A percentile compares a stretch with the other conserved stretches of the same genome.
Evolutionary conservation across 257 asterid genomes (phyloP).

Genomic region (Solanum okadae): DNA sequence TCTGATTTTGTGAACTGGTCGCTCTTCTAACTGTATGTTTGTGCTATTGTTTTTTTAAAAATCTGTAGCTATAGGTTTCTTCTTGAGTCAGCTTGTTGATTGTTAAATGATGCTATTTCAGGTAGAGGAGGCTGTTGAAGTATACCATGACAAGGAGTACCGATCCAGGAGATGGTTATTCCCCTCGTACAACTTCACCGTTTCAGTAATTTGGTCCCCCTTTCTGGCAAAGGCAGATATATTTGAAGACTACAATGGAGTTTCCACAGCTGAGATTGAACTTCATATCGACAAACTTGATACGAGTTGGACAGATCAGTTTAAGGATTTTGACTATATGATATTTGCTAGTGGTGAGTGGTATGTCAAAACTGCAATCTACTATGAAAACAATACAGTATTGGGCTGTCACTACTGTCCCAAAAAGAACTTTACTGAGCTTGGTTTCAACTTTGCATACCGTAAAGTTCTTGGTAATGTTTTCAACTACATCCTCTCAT

Average conservation of each 20-base stretch:
- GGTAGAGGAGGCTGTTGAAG: conserved; percentile 60
- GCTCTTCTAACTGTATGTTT: neutral
- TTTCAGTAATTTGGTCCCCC: conserved; percentile 77
- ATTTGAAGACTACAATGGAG: conserved; percentile 55
- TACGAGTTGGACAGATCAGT: conserved; percentile 48
- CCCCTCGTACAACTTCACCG: conserved; percentile 48
- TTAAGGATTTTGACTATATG: conserved; percentile 37
- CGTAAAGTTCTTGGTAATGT: conserved; percentile 43
- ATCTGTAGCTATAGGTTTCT: neutral
- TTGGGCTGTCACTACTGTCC: conserved; percentile 68
- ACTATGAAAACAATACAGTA: conserved; percentile 36
- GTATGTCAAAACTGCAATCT: conserved; percentile 55
- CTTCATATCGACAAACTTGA: conserved; percentile 71
- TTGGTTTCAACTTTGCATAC: conserved; percentile 47
- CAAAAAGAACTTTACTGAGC: conserved; percentile 45
- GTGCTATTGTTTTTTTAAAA: neutral
- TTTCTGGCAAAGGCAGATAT: conserved; percentile 59
- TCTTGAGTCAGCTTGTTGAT: neutral
- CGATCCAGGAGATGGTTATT: conserved; percentile 61
- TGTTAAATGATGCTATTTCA: conserved; percentile 4
- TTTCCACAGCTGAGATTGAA: conserved; percentile 52
- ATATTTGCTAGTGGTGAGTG: conserved; percentile 65
- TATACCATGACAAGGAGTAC: conserved; percentile 59
- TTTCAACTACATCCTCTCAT: conserved; percentile 27
- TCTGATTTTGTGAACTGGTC: neutral